Evolutionary conservation across 2,329 filamentous ascomycete species (phyloP).

Genomic region (Penicillium oxalicum): DNA sequence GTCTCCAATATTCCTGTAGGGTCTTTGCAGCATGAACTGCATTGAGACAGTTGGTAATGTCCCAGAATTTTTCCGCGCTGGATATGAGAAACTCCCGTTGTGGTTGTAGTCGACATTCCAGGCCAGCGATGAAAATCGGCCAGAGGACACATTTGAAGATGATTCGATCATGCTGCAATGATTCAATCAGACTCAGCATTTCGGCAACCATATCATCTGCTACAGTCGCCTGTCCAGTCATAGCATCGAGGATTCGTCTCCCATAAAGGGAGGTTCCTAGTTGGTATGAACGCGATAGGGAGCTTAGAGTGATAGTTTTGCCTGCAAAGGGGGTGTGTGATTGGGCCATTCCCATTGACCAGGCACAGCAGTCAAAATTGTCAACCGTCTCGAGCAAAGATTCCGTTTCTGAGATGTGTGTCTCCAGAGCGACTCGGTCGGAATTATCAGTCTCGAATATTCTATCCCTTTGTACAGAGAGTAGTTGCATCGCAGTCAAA

Average conservation of each 20-base stretch:
- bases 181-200: constrained; percentile 20
- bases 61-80: constrained; percentile 27
- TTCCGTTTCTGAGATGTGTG: constrained; percentile 10
- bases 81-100: constrained; percentile 21
- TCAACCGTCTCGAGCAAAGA: constrained; percentile 17
- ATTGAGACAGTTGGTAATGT: constrained; percentile 28
- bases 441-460: constrained; percentile 8
- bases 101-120: constrained; percentile 22
- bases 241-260: constrained; percentile 25
- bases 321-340: constrained; percentile 9
- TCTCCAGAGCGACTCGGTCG: background rate
- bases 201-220: constrained; percentile 21
- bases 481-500: constrained; percentile 23
- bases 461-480: constrained; percentile 24
- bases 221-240: constrained; percentile 8
- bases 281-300: constrained; percentile 26
- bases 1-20: constrained; percentile 23
- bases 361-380: constrained; percentile 23
- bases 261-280: constrained; percentile 29
- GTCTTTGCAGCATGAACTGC: constrained; percentile 28
- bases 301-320: constrained; percentile 19
- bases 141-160: constrained; percentile 33
- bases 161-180: constrained; percentile 18
- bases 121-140: constrained; percentile 31
- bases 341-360: constrained; percentile 19